These are phyloP conservation scores for Chalciporus sphaerocephalus DNA, from an alignment of 768 basidiomycete species.

Conservation along the genomic window DNA sequence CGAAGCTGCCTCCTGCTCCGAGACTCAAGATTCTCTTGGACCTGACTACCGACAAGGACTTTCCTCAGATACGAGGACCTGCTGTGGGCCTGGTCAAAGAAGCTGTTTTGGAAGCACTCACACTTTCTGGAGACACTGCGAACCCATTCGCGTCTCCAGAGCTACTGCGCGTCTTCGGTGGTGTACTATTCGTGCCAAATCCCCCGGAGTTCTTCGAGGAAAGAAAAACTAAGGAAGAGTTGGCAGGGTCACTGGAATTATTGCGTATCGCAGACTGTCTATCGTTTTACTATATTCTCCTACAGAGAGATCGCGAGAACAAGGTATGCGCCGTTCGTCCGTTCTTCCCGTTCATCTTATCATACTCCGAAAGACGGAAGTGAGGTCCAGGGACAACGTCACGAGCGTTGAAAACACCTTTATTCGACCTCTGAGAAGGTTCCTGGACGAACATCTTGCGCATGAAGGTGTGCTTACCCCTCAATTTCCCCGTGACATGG, in stretches of 20 bases:
- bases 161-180: constrained; percentile 56
- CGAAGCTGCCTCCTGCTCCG: constrained; percentile 42
- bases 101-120: constrained; percentile 50
- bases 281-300: constrained; percentile 62
- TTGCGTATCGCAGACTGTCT: constrained; percentile 60
- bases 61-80: constrained; percentile 66
- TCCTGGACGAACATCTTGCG: constrained; percentile 34
- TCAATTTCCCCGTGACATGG: neutral
- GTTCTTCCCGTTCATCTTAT: neutral
- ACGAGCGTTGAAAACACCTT: constrained; percentile 42
- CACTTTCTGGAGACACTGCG: constrained; percentile 21
- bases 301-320: constrained; percentile 56
- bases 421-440: constrained; percentile 41
- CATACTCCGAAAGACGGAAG: constrained; percentile 41
- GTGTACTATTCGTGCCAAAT: constrained; percentile 53
- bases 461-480: constrained; percentile 25
- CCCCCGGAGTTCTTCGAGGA: constrained; percentile 48
- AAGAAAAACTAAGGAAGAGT: constrained; percentile 37
- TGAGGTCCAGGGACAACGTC: constrained; percentile 44
- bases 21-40: constrained; percentile 54
- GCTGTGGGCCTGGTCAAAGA: constrained; percentile 69
- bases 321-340: constrained; percentile 34
- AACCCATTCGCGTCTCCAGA: constrained; percentile 52
- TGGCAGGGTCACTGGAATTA: constrained; percentile 56
- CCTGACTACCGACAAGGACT: constrained; percentile 44